Conservation (phyloP, 208 protist species). For the Borovskyia barvae region DNA sequence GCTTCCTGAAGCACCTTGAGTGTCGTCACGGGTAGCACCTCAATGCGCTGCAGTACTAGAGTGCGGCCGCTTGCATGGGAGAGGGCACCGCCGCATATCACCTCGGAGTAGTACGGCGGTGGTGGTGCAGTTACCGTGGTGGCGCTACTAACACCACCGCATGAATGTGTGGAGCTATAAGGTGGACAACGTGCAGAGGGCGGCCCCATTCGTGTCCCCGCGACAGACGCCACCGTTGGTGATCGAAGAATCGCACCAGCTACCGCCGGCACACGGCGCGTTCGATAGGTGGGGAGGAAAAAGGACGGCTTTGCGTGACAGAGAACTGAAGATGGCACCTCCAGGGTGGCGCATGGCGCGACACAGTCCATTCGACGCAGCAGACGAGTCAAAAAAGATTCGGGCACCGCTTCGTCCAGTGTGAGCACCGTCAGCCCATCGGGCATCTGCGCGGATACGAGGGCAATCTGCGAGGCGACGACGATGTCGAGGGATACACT, state of each 20-base stretch:
- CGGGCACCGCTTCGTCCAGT: conserved; percentile 27
- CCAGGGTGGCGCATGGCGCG: conserved; percentile 13
- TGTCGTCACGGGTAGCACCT: conserved; percentile 25
- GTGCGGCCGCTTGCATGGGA: conserved; percentile 27
- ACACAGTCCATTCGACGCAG: conserved; percentile 4
- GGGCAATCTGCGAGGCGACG: conserved; percentile 28
- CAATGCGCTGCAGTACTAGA: conserved; percentile 30
- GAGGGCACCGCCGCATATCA: conserved; percentile 33
- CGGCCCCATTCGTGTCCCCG: conserved; percentile 2
- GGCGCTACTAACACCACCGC: neutral
- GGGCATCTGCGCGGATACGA: conserved; percentile 35
- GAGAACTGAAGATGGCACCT: conserved; percentile 4
- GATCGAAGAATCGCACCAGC: neutral
- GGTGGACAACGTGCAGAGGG: neutral
- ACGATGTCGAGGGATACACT: conserved; percentile 42
- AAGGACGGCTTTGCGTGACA: conserved; percentile 16
- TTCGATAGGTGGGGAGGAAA: conserved; percentile 35
- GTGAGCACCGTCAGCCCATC: conserved; percentile 30
- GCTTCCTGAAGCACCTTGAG: conserved; percentile 41
- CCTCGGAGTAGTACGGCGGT: conserved; percentile 22
- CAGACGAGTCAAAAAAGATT: conserved; percentile 17
- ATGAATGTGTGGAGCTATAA: neutral
- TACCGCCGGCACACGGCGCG: neutral
- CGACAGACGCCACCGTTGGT: neutral
- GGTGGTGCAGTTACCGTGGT: neutral